Evolutionary conservation across 306 rosid species (phyloP).

Genomic region (Hippophae gyantsensis): DNA sequence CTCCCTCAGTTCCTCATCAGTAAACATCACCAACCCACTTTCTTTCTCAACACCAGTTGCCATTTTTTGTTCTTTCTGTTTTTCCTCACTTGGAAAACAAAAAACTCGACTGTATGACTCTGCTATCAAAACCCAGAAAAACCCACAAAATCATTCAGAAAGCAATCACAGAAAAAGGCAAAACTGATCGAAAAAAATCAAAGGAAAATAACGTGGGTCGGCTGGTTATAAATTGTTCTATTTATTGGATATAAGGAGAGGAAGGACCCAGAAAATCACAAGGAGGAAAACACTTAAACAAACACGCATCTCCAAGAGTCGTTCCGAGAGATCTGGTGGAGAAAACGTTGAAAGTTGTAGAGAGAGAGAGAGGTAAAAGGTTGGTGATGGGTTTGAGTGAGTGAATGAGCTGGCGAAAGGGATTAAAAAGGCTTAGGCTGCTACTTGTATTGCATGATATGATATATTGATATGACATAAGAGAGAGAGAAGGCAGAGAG

Average conservation of each 20-base stretch:
- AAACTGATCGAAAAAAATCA: slow-evolving; percentile 15
- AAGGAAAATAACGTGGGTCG: slow-evolving; percentile 7
- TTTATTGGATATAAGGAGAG: slow-evolving; percentile 12
- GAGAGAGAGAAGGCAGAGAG: slow-evolving; percentile 9
- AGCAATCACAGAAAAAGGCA: slow-evolving; percentile 29
- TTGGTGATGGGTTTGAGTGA: slow-evolving; percentile 44
- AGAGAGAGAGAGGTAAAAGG: slow-evolving; percentile 5
- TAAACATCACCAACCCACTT: slow-evolving; percentile 50
- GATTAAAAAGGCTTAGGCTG: slow-evolving; percentile 30
- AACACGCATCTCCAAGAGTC: slow-evolving; percentile 41
- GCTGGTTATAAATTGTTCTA: slow-evolving; percentile 9
- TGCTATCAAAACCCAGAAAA: slow-evolving; percentile 28
- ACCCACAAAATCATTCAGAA: slow-evolving; percentile 13
- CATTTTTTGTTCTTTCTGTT: slow-evolving; percentile 33
- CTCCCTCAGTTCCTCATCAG: slow-evolving; percentile 81
- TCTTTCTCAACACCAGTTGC: slow-evolving; percentile 52
- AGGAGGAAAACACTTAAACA: slow-evolving; percentile 14
- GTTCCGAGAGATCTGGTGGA: slow-evolving; percentile 61
- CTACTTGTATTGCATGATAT: slow-evolving; percentile 61
- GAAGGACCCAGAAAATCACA: slow-evolving; percentile 19
- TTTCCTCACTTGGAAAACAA: not conserved
- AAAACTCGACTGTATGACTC: slow-evolving; percentile 15
- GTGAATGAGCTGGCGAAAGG: slow-evolving; percentile 68
- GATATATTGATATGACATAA: slow-evolving; percentile 70
- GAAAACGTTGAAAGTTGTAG: slow-evolving; percentile 33